Evolutionary conservation across 805 yeast species (phyloP).

Genomic region (Spathaspora gorwiae): DNA sequence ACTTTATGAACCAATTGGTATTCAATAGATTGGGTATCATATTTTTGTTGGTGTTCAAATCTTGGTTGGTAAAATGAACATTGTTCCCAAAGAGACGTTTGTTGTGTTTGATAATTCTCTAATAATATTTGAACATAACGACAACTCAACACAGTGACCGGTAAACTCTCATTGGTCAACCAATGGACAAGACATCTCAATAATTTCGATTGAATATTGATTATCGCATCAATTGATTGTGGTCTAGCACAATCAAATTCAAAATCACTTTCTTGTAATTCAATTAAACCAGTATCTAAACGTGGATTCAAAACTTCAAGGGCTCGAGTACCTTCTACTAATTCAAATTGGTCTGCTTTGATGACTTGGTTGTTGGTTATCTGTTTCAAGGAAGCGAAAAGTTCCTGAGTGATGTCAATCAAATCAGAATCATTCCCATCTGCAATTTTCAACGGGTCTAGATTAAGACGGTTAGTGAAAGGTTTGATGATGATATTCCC

Average conservation of each 20-base stretch:
- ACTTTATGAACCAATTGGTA: slow-evolving; percentile 44
- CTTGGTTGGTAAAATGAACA: slow-evolving; percentile 12
- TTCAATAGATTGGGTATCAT: slow-evolving; percentile 12
- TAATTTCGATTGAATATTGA: slow-evolving; percentile 51
- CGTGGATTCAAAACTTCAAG: slow-evolving; percentile 68
- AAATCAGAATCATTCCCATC: slow-evolving; percentile 11
- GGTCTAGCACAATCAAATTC: slow-evolving; percentile 41
- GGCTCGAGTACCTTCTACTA: slow-evolving; percentile 85
- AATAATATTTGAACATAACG: slow-evolving; percentile 64
- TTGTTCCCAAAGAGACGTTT: slow-evolving; percentile 1
- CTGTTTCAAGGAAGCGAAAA: slow-evolving; percentile 35
- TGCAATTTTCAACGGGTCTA: slow-evolving; percentile 4
- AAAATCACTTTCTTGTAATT: slow-evolving; percentile 40
- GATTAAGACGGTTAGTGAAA: too few relatives aligned
- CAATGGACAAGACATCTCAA: slow-evolving; percentile 59
- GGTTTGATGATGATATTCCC: too few relatives aligned
- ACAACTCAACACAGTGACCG: slow-evolving; percentile 76
- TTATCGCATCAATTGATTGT: slow-evolving; percentile 36
- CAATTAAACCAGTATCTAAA: slow-evolving; percentile 74
- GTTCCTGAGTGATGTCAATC: slow-evolving; percentile 54
- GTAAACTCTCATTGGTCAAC: slow-evolving; percentile 69
- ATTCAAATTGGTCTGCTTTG: slow-evolving; percentile 54
- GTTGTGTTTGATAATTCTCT: slow-evolving; percentile 25
- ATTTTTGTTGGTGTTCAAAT: slow-evolving; percentile 6
- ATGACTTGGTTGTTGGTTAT: slow-evolving; percentile 53